Evolutionary conservation across 495 filamentous ascomycete genomes (phyloP), one percentile per base, ranked within the genome.

Genomic region (Penicillium paxilli): DNA sequence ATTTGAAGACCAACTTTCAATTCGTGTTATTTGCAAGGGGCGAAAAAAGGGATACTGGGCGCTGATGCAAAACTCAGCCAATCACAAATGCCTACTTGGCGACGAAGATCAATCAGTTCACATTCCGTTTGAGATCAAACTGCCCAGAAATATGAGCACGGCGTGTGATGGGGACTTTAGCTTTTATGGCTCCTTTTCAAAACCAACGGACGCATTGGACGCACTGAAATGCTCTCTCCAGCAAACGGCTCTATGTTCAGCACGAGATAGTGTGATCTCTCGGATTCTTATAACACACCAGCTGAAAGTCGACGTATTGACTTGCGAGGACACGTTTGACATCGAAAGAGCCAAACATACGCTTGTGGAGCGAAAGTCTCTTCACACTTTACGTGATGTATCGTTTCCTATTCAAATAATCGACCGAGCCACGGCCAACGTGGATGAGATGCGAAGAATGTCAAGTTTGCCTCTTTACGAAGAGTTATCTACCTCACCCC

Each of bases 1-100:
- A 2, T 8, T 19, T 38, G n/a, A 4, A 38, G 17, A 16, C 3
- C 14, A n/a, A 16, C 47, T 23, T 2, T 51, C 42, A 6, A 42
- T 23, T 1, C 41, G 42, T 26, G 54, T 51, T 21, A 22, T 57
- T n/a, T 57, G 8, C 41, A 46, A 44, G 1, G 47, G 54, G 14
- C n/a, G 22, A 2, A 22, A 57, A 19, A 50, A 51, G 22, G 54
- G 54, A 10, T 57, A 57, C 21, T 57, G 54, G 54, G 28, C 10
- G 25, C 24, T 35, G 0, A 6, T 10, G 10, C 26, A 41, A 6
- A 47, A 42, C 17, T n/a, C 21, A 0, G 47, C 16, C 25, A 22
- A 35, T 10, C 7, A 8, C 7, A 19, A 5, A 23, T 17, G 14
- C 10, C 14, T 10, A 2, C 19, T 17, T 14, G 14, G 14, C 6